These are phyloP conservation scores for Amylostereum areolatum DNA, from an alignment of 1,284 basidiomycete genomes.

Conservation along the genomic window DNA sequence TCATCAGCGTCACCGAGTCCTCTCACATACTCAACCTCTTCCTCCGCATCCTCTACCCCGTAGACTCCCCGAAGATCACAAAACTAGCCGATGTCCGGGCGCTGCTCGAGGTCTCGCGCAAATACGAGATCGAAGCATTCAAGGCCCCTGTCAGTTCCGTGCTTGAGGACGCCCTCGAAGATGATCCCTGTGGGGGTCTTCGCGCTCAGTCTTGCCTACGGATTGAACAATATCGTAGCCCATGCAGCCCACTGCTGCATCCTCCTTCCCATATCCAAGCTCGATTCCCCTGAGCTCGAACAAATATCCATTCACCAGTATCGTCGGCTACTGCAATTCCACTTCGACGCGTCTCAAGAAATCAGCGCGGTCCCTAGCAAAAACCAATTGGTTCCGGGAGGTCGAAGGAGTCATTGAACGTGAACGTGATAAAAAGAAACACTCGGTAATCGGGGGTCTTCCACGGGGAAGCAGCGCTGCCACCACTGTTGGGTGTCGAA, in stretches of 20 bases:
- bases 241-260: neutral
- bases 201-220: slow-evolving; percentile 2
- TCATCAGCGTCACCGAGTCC: slow-evolving; percentile 5
- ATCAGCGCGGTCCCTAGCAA: no score
- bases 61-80: slow-evolving; percentile 4
- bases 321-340: no score
- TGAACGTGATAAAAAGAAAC: no score
- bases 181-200: slow-evolving; percentile 6
- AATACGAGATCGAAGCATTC: slow-evolving; percentile 10
- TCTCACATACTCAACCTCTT: slow-evolving; percentile 6
- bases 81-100: slow-evolving; percentile 7
- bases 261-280: neutral
- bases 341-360: no score
- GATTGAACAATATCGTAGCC: neutral
- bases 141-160: slow-evolving; percentile 2
- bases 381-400: no score
- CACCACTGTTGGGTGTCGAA: no score
- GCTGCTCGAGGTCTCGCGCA: slow-evolving; percentile 7
- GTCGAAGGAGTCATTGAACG: no score
- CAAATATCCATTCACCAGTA: neutral
- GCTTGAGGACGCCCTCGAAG: slow-evolving; percentile 2
- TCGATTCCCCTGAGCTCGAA: neutral
- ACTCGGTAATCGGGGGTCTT: no score
- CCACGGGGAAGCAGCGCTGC: no score
- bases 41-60: slow-evolving; percentile 10